Percentiles rank a stretch among this genome's conserved stretches.
Conservation (phyloP, 2,329 filamentous ascomycete genomes). For the Phaeoacremonium minimum region DNA sequence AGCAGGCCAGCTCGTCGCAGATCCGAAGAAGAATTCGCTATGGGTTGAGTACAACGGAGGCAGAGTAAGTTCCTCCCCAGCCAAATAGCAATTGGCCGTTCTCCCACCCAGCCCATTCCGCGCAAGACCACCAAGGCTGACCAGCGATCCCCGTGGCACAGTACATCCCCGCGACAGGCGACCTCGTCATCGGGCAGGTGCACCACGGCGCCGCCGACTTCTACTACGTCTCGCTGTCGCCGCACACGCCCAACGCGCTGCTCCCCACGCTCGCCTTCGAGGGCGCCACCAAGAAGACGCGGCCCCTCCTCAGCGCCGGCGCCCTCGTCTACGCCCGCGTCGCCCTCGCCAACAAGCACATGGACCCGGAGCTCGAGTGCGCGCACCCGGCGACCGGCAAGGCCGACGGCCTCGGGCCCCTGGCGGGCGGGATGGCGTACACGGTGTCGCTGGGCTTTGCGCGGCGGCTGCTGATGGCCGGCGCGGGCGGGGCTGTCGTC, state of each 20-base stretch:
- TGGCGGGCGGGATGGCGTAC: constrained; percentile 85
- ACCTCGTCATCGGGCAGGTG: constrained; percentile 85
- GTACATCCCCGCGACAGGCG: constrained; percentile 76
- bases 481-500: constrained; percentile 56
- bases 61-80: constrained; percentile 46
- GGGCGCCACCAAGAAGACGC: constrained; percentile 84
- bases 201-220: constrained; percentile 70
- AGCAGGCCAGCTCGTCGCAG: constrained; percentile 62
- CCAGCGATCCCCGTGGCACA: constrained; percentile 33
- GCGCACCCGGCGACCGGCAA: constrained; percentile 84
- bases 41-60: constrained; percentile 71
- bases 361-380: constrained; percentile 88
- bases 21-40: constrained; percentile 70
- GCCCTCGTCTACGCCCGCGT: constrained; percentile 88
- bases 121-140: no score
- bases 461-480: constrained; percentile 68
- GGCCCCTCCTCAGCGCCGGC: constrained; percentile 70
- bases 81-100: neutral
- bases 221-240: constrained; percentile 75
- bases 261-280: constrained; percentile 92
- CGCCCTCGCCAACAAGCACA: constrained; percentile 70
- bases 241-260: constrained; percentile 58
- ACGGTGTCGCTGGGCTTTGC: constrained; percentile 76
- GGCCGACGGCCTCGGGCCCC: constrained; percentile 77
- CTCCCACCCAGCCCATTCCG: no score